phyloP scores from a whole-genome alignment of 305 asterid species.

The Ruellia speciosa region DNA sequence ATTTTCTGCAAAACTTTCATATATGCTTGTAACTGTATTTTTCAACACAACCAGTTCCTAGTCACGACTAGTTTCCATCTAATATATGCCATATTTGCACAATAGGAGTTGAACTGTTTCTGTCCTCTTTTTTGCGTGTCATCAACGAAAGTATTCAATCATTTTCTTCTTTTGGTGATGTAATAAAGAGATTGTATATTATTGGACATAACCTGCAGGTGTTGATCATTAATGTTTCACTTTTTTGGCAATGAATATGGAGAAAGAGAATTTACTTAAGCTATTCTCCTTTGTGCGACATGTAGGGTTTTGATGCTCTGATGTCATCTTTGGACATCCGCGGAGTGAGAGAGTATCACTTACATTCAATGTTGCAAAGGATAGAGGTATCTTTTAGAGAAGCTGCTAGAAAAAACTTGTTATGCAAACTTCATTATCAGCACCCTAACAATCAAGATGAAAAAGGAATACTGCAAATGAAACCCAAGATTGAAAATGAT shows the following conservation, averaged over 20 bases:
- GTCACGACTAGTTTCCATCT: no score
- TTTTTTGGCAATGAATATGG: not conserved
- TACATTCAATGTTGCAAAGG: constrained; percentile 67
- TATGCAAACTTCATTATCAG: constrained; percentile 16
- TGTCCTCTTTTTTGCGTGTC: no score
- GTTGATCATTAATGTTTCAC: not conserved
- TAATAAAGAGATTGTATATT: no score
- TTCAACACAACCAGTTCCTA: no score
- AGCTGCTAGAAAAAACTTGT: constrained; percentile 32
- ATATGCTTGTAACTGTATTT: no score
- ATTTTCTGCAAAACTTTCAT: no score
- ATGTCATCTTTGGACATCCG: constrained; percentile 76
- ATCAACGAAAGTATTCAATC: no score
- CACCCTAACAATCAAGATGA: constrained; percentile 22
- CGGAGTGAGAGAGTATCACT: constrained; percentile 76
- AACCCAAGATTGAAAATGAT: constrained; percentile 21
- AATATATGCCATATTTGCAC: no score
- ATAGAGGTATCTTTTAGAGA: constrained; percentile 61
- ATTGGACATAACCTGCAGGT: no score
- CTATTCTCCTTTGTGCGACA: constrained; percentile 14
- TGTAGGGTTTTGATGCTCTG: constrained; percentile 72
- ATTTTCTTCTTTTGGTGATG: no score
- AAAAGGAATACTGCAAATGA: constrained; percentile 28
- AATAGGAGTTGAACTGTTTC: no score
- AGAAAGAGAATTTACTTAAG: not conserved